phyloP scores from a whole-genome alignment of 306 rosid genomes.

The Casuarina equisetifolia region DNA sequence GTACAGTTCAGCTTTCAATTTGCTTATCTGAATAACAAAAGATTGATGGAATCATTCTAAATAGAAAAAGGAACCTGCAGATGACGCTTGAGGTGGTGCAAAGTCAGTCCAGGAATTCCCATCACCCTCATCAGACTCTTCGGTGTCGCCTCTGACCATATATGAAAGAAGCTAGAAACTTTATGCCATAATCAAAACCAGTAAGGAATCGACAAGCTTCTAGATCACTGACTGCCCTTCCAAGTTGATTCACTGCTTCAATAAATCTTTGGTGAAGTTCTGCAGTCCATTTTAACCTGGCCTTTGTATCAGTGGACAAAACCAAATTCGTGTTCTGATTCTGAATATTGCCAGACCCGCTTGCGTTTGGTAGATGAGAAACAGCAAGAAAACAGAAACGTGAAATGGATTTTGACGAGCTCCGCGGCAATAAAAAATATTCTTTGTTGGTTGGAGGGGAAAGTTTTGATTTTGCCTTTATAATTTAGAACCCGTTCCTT shows the following conservation, averaged over 20 bases:
- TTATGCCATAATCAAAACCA: neutral
- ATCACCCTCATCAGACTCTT: slow-evolving; percentile 86
- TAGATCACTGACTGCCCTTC: slow-evolving; percentile 82
- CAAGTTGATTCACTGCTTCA: slow-evolving; percentile 81
- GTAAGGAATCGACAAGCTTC: slow-evolving; percentile 4
- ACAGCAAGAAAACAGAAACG: slow-evolving; percentile 33
- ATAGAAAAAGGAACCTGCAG: slow-evolving; percentile 61
- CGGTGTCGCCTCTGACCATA: slow-evolving; percentile 87
- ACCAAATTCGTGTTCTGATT: slow-evolving; percentile 81
- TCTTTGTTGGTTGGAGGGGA: slow-evolving; percentile 39
- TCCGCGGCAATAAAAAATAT: slow-evolving; percentile 37
- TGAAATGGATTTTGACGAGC: slow-evolving; percentile 35
- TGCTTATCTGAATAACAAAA: neutral
- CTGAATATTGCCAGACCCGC: slow-evolving; percentile 57
- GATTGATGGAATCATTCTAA: slow-evolving; percentile 23
- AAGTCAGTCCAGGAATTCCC: slow-evolving; percentile 89
- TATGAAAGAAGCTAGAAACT: slow-evolving; percentile 18
- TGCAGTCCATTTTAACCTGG: slow-evolving; percentile 90
- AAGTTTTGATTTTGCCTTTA: slow-evolving; percentile 46
- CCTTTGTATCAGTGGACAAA: slow-evolving; percentile 89
- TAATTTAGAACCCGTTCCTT: slow-evolving; percentile 31
- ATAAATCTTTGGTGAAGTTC: slow-evolving; percentile 88
- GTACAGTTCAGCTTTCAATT: slow-evolving; percentile 12
- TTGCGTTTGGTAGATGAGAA: slow-evolving; percentile 35
- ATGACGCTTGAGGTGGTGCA: slow-evolving; percentile 97